These are phyloP conservation scores for Xylaria sp. DNA, from an alignment of 2,329 filamentous ascomycete genomes.

Conservation along the genomic window DNA sequence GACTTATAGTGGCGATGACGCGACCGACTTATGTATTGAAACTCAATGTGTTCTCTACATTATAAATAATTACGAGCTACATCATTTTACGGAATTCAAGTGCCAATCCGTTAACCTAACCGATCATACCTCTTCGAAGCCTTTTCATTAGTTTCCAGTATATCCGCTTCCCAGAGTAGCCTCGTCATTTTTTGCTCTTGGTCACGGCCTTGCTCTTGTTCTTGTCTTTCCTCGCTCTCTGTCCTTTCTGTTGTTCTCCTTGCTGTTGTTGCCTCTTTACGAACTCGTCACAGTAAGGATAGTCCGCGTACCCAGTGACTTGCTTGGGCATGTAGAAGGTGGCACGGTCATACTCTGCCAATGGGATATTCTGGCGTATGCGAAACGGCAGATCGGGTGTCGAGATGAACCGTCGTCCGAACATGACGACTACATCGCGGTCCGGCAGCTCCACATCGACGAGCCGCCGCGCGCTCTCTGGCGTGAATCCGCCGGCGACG, in stretches of 20 bases:
- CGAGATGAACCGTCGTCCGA: constrained; percentile 61
- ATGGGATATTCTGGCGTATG: constrained; percentile 54
- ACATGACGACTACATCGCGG: constrained; percentile 52
- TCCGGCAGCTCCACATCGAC: constrained; percentile 45
- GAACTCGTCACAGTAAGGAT: constrained; percentile 49
- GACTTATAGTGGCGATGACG: too few relatives aligned
- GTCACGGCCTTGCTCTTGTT: not conserved
- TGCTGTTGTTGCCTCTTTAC: not conserved
- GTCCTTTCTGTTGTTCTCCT: too few relatives aligned
- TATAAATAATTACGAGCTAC: too few relatives aligned
- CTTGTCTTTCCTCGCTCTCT: not conserved
- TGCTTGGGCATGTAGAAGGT: constrained; percentile 56
- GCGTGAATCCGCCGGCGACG: constrained; percentile 49
- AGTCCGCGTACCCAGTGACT: constrained; percentile 53
- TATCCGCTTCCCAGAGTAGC: too few relatives aligned
- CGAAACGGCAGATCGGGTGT: constrained; percentile 61
- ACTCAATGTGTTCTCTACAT: too few relatives aligned
- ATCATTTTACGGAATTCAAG: too few relatives aligned
- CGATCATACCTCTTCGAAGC: too few relatives aligned
- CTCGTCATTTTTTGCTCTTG: not conserved
- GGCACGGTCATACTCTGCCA: constrained; percentile 57
- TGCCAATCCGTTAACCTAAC: too few relatives aligned
- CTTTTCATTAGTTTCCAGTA: too few relatives aligned
- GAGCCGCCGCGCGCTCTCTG: constrained; percentile 39
- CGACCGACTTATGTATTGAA: too few relatives aligned